Evolutionary conservation across 768 basidiomycete genomes (phyloP).

Genomic region (Auricularia sp.): DNA sequence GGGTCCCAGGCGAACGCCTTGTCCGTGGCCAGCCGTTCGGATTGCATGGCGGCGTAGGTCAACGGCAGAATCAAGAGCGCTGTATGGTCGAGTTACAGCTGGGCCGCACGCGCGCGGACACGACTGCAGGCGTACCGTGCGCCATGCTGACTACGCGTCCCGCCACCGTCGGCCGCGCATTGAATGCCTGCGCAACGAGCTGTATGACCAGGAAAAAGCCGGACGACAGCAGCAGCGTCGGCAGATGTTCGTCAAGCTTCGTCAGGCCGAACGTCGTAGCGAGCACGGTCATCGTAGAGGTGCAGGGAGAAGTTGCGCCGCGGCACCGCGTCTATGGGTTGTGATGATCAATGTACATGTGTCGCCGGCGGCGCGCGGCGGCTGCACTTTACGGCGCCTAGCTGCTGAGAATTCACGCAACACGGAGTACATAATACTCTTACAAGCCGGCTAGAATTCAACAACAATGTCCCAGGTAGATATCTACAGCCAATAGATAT

Average conservation of each 20-base stretch:
- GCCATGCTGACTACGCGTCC: neutral
- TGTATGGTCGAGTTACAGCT: neutral
- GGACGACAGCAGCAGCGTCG: neutral
- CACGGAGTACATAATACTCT: no score
- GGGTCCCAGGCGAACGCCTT: constrained; percentile 71
- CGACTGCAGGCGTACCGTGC: neutral
- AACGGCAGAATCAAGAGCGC: constrained; percentile 58
- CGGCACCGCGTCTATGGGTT: neutral
- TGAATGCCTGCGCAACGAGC: neutral
- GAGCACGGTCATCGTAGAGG: neutral
- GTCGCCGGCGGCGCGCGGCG: neutral
- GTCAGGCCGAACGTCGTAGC: neutral
- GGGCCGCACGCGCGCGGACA: neutral
- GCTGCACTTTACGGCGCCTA: neutral
- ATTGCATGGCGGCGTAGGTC: constrained; percentile 43
- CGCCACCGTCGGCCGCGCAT: neutral
- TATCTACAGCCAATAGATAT: no score
- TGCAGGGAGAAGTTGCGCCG: neutral
- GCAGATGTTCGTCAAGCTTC: neutral
- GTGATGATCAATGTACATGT: neutral
- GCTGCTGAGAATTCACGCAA: neutral
- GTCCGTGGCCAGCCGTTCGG: constrained; percentile 42
- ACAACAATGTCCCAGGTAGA: no score
- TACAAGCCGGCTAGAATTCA: no score
- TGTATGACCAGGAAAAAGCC: neutral